These are phyloP conservation scores for Puccinia polysora DNA, from an alignment of 1,284 basidiomycete genomes.

Conservation along the genomic window DNA sequence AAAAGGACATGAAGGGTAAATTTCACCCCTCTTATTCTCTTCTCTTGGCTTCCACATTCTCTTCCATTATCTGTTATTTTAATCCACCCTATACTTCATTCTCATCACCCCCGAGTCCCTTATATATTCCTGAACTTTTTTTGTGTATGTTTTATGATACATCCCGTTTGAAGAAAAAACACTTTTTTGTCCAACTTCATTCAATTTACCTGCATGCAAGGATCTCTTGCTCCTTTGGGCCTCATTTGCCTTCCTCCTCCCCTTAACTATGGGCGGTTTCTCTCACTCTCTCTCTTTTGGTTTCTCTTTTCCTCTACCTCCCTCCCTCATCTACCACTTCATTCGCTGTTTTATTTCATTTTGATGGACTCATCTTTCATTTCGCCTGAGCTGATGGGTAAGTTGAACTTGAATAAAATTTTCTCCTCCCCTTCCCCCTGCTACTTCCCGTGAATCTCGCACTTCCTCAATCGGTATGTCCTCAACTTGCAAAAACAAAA, in stretches of 20 bases:
- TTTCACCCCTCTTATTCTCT: conserved; percentile 43
- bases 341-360: conserved; percentile 12
- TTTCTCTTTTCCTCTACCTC: conserved; percentile 5
- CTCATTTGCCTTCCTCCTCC: conserved; percentile 5
- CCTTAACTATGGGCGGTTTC: background rate
- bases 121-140: conserved; percentile 10
- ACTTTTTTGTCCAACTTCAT: background rate
- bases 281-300: background rate
- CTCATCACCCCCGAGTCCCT: background rate
- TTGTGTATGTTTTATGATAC: conserved; percentile 18
- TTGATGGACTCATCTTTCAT: conserved; percentile 6
- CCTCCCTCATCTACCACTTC: background rate
- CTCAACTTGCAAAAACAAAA: too few species aligned
- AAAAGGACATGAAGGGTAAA: conserved; percentile 97
- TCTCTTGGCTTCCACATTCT: background rate
- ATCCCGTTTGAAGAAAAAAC: conserved; percentile 15
- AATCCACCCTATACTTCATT: background rate
- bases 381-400: conserved; percentile 42
- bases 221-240: background rate
- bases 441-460: background rate
- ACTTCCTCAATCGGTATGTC: conserved; percentile 14
- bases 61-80: background rate
- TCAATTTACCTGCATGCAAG: background rate
- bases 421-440: conserved; percentile 5
- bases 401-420: conserved; percentile 41